A percentile compares a stretch with the other conserved stretches of the same genome.
Conservation (phyloP, 495 filamentous ascomycete species). For the Talaromyces thailandensis region DNA sequence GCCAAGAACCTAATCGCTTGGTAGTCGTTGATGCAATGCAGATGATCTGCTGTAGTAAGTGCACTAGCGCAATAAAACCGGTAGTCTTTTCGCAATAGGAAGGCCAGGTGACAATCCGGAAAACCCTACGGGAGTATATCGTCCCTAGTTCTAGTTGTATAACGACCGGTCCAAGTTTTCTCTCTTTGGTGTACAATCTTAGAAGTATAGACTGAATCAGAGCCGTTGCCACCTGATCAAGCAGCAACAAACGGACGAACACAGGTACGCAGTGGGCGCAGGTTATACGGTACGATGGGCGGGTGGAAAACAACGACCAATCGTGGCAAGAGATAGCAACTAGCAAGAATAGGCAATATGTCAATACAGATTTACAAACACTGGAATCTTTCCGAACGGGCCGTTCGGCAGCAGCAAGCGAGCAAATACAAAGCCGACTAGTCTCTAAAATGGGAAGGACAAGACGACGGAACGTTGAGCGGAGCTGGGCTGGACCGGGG, state of each 20-base stretch:
- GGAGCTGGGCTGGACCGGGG: not conserved
- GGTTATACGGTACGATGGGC: not conserved
- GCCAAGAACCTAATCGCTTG: conserved; percentile 3
- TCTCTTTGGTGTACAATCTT: not conserved
- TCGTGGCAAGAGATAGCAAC: not conserved
- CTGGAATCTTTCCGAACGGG: conserved; percentile 6
- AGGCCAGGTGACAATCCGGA: conserved; percentile 10
- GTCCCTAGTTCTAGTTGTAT: not conserved
- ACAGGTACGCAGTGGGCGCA: not conserved
- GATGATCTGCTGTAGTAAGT: conserved; percentile 43
- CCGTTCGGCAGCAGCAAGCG: not conserved
- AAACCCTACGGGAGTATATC: not conserved
- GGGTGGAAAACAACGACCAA: not conserved
- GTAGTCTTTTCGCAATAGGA: conserved; percentile 5
- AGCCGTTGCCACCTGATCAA: not conserved
- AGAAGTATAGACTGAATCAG: not conserved
- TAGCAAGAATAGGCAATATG: not conserved
- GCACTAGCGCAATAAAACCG: conserved; percentile 17
- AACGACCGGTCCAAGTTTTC: not conserved
- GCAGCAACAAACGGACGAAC: not conserved
- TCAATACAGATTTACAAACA: not conserved
- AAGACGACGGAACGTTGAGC: not conserved
- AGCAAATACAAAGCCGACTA: not conserved
- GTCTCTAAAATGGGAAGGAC: not conserved
- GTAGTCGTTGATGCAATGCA: conserved; percentile 32